Conservation (phyloP, 257 asterid species). For the Solanum chiquidenum region DNA sequence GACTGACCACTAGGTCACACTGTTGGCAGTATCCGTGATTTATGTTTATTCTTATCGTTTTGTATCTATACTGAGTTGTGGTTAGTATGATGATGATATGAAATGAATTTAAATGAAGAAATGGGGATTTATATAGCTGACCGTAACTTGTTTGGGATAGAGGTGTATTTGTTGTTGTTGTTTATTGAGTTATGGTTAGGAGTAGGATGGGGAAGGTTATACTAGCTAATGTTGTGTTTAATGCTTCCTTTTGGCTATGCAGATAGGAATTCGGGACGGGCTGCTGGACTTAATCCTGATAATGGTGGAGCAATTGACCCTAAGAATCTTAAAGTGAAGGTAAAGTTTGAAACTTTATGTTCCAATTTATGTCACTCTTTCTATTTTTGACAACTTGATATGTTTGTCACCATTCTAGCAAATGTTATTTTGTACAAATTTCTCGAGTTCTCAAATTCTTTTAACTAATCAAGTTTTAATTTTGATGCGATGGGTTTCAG, state of each 20-base stretch:
- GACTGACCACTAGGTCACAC: neutral
- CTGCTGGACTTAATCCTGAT: constrained; percentile 29
- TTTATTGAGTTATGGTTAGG: neutral
- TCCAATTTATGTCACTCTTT: neutral
- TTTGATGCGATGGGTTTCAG: neutral
- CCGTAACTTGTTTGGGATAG: neutral
- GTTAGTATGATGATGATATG: neutral
- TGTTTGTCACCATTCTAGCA: neutral
- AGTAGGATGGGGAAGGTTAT: neutral
- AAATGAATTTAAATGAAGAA: neutral
- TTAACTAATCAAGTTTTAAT: neutral
- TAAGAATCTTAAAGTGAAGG: constrained; percentile 41
- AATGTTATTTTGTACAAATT: neutral
- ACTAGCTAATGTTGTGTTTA: neutral
- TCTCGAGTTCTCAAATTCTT: neutral
- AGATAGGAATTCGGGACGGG: constrained; percentile 30
- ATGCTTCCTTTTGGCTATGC: neutral
- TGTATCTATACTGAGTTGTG: neutral
- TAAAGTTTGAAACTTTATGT: neutral
- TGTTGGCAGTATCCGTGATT: neutral
- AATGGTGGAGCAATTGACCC: constrained; percentile 25
- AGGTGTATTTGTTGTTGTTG: neutral
- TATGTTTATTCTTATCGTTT: neutral
- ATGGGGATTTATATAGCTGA: neutral
- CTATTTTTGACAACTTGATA: neutral